phyloP scores from a whole-genome alignment of 352 stramenopile genomes.

The Phytophthora melonis region DNA sequence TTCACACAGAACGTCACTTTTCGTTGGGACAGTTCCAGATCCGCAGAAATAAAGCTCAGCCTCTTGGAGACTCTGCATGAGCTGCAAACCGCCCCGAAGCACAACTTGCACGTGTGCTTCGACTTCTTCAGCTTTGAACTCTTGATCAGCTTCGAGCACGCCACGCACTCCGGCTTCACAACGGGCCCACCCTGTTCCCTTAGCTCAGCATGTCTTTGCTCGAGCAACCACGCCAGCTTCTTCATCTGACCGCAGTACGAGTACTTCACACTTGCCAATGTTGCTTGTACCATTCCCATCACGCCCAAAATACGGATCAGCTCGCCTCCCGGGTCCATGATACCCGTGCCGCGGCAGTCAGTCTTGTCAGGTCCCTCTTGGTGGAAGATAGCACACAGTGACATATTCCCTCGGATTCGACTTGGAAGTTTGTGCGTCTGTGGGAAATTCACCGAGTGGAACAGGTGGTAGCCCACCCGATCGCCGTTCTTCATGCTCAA shows the following conservation, averaged over 20 bases:
- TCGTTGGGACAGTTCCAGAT: slow-evolving; percentile 17
- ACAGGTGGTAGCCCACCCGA: slow-evolving; percentile 23
- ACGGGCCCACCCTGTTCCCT: not conserved
- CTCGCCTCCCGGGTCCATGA: slow-evolving; percentile 11
- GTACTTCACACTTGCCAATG: slow-evolving; percentile 23
- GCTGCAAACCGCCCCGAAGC: slow-evolving; percentile 11
- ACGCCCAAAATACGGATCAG: slow-evolving; percentile 5
- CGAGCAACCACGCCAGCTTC: slow-evolving; percentile 28
- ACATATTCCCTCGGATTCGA: slow-evolving; percentile 26
- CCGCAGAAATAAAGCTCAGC: slow-evolving; percentile 17
- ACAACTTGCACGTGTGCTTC: slow-evolving; percentile 19
- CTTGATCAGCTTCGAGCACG: slow-evolving; percentile 16
- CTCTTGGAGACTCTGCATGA: slow-evolving; percentile 10
- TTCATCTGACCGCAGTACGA: slow-evolving; percentile 36
- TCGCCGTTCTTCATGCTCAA: slow-evolving; percentile 4
- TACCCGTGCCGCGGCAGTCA: not conserved
- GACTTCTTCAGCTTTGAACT: slow-evolving; percentile 7
- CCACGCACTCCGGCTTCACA: slow-evolving; percentile 3
- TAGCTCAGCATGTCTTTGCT: slow-evolving; percentile 11
- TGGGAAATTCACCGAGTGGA: slow-evolving; percentile 26
- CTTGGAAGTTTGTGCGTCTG: slow-evolving; percentile 25
- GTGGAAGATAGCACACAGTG: slow-evolving; percentile 4
- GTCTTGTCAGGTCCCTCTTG: slow-evolving; percentile 7
- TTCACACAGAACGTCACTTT: slow-evolving; percentile 30
- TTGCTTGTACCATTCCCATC: slow-evolving; percentile 4